Conservation (phyloP, 768 basidiomycete species). For the Russula olivacea region DNA sequence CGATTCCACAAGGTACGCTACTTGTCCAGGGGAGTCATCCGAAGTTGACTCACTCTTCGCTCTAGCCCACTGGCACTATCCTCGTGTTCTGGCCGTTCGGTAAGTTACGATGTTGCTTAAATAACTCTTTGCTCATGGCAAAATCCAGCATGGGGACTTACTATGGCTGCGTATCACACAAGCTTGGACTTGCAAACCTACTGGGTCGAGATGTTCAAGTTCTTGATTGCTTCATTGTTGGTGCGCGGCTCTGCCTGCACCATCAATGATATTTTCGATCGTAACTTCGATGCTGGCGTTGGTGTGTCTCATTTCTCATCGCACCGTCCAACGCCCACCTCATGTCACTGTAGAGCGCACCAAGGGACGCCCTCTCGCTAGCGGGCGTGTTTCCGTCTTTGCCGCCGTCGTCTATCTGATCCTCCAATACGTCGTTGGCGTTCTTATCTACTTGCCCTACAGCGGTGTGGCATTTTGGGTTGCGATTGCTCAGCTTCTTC, state of each 20-base stretch:
- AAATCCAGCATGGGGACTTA: constrained; percentile 26
- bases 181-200: constrained; percentile 17
- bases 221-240: constrained; percentile 12
- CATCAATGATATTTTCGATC: constrained; percentile 30
- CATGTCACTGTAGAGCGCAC: constrained; percentile 6
- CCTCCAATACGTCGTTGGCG: constrained; percentile 21
- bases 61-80: constrained; percentile 22
- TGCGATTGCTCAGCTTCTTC: constrained; percentile 23
- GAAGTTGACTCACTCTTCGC: background rate
- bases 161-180: constrained; percentile 23
- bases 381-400: constrained; percentile 25
- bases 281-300: constrained; percentile 33
- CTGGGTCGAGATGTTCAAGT: constrained; percentile 16
- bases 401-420: constrained; percentile 24
- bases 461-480: constrained; percentile 21
- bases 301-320: constrained; percentile 27
- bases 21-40: background rate
- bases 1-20: constrained; percentile 19
- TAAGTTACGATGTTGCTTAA: background rate
- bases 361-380: constrained; percentile 23
- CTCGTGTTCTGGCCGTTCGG: constrained; percentile 21
- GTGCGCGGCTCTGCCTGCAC: constrained; percentile 28
- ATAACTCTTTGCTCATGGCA: background rate
- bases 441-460: constrained; percentile 22
- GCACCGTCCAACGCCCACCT: background rate